A percentile compares a stretch with the other conserved stretches of the same genome.
Conservation (phyloP, 495 filamentous ascomycete species). For the Lasiosphaeria ovina region DNA sequence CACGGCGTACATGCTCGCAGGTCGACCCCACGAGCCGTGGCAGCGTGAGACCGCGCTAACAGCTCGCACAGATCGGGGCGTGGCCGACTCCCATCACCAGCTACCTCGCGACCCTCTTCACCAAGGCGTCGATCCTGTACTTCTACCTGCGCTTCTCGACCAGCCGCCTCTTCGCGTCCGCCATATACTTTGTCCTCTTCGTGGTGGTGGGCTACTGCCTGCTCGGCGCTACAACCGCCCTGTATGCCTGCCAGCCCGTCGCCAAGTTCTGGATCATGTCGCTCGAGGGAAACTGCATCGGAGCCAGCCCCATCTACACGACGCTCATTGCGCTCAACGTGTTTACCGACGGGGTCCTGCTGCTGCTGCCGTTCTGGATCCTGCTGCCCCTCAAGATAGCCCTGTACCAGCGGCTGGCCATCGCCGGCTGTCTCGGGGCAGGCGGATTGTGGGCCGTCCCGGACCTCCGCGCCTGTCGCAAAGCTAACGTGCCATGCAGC, state of each 20-base stretch:
- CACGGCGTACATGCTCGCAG: constrained; percentile 12
- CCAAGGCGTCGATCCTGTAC: background rate
- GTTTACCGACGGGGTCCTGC: constrained; percentile 16
- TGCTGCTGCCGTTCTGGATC: constrained; percentile 18
- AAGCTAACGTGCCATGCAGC: constrained; percentile 9
- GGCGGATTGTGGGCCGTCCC: constrained; percentile 23
- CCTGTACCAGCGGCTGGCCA: constrained; percentile 15
- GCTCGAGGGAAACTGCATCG: constrained; percentile 6
- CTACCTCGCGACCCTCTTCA: background rate
- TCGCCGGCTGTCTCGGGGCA: constrained; percentile 21
- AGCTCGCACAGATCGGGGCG: too few species aligned
- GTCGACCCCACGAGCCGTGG: background rate
- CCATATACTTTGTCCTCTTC: constrained; percentile 16
- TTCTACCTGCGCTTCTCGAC: constrained; percentile 16
- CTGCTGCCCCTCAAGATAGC: constrained; percentile 14
- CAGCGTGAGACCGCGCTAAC: too few species aligned
- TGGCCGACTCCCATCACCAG: background rate
- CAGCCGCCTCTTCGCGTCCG: constrained; percentile 14
- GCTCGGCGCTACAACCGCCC: constrained; percentile 13
- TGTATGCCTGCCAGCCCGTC: constrained; percentile 24
- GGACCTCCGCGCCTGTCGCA: background rate
- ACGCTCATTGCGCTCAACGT: constrained; percentile 18
- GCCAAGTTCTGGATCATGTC: constrained; percentile 13
- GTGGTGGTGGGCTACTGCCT: constrained; percentile 16
- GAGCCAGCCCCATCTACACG: constrained; percentile 11